Conservation (phyloP, 2,329 filamentous ascomycete genomes). For the Phoma sp. region DNA sequence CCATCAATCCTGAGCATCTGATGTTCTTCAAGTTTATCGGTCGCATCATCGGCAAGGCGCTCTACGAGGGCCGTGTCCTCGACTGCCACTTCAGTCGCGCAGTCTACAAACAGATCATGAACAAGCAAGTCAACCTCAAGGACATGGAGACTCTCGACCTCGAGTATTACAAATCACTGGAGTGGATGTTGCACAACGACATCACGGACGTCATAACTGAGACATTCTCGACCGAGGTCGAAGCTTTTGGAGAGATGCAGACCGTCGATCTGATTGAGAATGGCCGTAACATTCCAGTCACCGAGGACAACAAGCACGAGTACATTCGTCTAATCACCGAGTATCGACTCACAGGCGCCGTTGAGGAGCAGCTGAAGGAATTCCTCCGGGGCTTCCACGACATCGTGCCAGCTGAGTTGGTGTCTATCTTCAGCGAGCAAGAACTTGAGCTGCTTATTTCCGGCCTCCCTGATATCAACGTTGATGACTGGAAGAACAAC, state of each 20-base stretch:
- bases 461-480: constrained; percentile 93
- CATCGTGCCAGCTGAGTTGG: constrained; percentile 91
- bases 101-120: constrained; percentile 96
- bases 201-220: constrained; percentile 98
- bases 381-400: constrained; percentile 98
- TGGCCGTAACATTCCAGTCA: constrained; percentile 90
- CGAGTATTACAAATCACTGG: constrained; percentile 97
- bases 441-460: constrained; percentile 96
- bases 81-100: constrained; percentile 99
- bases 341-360: constrained; percentile 88
- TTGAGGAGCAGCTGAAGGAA: constrained; percentile 90
- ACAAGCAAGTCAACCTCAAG: constrained; percentile 94
- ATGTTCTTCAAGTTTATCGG: constrained; percentile 99
- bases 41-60: constrained; percentile 94
- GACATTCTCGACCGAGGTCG: constrained; percentile 91
- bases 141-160: constrained; percentile 99
- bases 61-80: constrained; percentile 93
- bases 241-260: constrained; percentile 89
- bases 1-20: constrained; percentile 92
- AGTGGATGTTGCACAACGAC: constrained; percentile 98
- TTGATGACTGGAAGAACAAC: constrained; percentile 99
- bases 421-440: constrained; percentile 98
- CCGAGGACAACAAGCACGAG: constrained; percentile 97
- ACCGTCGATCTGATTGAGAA: constrained; percentile 86
- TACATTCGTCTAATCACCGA: constrained; percentile 95